phyloP scores from a whole-genome alignment of 23 red algal species.

The Pyropia haitanensis region DNA sequence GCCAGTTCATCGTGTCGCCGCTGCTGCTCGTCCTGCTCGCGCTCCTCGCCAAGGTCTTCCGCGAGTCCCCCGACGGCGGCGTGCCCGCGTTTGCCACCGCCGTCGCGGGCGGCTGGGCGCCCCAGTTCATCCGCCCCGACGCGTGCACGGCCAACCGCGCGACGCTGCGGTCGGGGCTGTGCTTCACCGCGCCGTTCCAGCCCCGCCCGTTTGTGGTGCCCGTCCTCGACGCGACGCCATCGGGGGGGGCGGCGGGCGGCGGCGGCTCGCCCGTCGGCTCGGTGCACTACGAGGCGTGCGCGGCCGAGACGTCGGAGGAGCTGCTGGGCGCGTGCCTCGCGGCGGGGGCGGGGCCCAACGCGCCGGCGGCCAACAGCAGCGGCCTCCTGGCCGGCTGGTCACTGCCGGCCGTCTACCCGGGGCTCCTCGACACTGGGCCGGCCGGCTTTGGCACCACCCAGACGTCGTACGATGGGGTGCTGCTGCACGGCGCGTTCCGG shows the following conservation, averaged over 20 bases:
- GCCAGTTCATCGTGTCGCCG: conserved; percentile 55
- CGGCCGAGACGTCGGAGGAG: too few species aligned
- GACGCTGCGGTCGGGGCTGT: too few species aligned
- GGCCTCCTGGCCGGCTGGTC: conserved; percentile 13
- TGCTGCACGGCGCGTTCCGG: conserved; percentile 37
- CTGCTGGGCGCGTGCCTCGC: neutral
- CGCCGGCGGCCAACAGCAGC: conserved; percentile 2
- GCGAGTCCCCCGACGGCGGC: neutral
- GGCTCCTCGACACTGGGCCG: conserved; percentile 10
- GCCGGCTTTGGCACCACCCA: conserved; percentile 23
- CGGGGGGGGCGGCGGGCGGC: too few species aligned
- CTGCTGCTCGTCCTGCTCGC: conserved; percentile 37
- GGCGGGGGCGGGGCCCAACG: neutral
- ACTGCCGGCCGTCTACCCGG: conserved; percentile 33
- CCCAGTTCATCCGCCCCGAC: too few species aligned
- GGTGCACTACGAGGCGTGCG: too few species aligned
- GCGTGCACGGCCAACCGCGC: too few species aligned
- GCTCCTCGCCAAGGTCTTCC: conserved; percentile 14
- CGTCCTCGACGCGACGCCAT: too few species aligned
- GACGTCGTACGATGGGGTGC: conserved; percentile 56
- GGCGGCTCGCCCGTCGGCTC: too few species aligned
- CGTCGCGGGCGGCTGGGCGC: too few species aligned
- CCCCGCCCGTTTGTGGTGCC: too few species aligned
- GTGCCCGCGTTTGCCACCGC: too few species aligned
- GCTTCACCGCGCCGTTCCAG: too few species aligned